Conservation (phyloP, 2,329 filamentous ascomycete genomes). For the Aspergillus proliferans region DNA sequence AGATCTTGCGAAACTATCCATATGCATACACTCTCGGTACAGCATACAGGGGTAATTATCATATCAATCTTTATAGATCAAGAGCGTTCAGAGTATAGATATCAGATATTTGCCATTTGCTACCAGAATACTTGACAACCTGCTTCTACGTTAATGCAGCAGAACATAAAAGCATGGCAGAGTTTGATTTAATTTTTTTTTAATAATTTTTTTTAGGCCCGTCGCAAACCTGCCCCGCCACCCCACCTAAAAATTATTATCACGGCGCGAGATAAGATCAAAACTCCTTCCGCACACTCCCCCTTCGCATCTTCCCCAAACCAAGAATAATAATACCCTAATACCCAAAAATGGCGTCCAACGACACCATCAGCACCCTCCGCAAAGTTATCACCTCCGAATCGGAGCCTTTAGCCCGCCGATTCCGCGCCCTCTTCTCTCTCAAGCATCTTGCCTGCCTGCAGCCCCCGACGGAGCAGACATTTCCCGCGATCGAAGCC, state of each 20-base stretch:
- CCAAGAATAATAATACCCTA: constrained; percentile 11
- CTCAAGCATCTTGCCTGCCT: constrained; percentile 85
- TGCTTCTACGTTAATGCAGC: too few species aligned
- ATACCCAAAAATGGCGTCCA: constrained; percentile 19
- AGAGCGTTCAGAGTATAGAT: too few species aligned
- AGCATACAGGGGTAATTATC: too few species aligned
- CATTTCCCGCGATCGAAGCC: constrained; percentile 62
- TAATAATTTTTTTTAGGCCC: not conserved
- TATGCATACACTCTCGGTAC: too few species aligned
- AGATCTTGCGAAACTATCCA: too few species aligned
- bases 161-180: too few species aligned
- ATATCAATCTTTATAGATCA: too few species aligned
- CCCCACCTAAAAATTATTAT: constrained; percentile 35
- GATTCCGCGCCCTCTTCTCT: constrained; percentile 95
- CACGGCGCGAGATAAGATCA: constrained; percentile 30
- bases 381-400: constrained; percentile 76
- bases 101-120: too few species aligned
- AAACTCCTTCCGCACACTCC: constrained; percentile 10
- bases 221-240: constrained; percentile 21
- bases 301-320: not conserved
- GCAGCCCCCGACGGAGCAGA: constrained; percentile 50
- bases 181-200: not conserved
- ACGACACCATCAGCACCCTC: constrained; percentile 38
- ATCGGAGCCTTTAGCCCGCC: constrained; percentile 71
- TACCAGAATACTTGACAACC: too few species aligned